Evolutionary conservation across 768 basidiomycete genomes (phyloP), one percentile per base, ranked within the genome.

Genomic region (Favolaschia claudopus): DNA sequence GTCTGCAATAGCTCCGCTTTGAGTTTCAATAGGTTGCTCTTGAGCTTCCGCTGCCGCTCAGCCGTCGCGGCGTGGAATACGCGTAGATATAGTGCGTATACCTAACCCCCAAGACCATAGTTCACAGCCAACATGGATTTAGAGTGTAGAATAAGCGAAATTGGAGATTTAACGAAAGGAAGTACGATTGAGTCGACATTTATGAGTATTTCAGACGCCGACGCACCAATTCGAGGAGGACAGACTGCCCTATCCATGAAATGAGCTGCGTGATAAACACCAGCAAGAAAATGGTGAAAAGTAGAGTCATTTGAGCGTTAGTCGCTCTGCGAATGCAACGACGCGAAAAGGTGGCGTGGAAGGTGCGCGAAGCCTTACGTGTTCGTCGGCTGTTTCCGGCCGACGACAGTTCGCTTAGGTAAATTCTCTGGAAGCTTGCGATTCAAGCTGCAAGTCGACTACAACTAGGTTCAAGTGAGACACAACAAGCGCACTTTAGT

Each of bases 1-100:
- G 95, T 99, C 70, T 88, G 87, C 62, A 90, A 73, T 4, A 99
- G 86, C 70, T 98, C 94, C 24, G 90, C 82, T 76, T 96, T 96
- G 33, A 87, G 89, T 27, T 77, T 72, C 39, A 98, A 80, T 28
- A 98, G 85, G 53, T 95, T 89, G 8, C 83, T 77, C 75, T 96
- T 95, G 65, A 98, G 87, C 59, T 80, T 74, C 22, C 83, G 80
- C 69, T 96, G 92, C 58, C 83, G 79, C 39, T 81, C 67, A 14
- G 83, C 78, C 28, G 83, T 75, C 9, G 81, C 75, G 8, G 83
- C 76, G 69, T 89, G 76, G 74, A 93, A 88, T 51, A 92, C 62
- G 33, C 83, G 80, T 43, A 89, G 80, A 72, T 95, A 92, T 37
- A 89, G 50, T 22, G 80, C 74, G 80, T 92, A 96, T 49, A 82